Percentiles rank a stretch among this genome's conserved stretches.
Conservation (phyloP, 148 eudicot species). For the Rhododendron simsii region DNA sequence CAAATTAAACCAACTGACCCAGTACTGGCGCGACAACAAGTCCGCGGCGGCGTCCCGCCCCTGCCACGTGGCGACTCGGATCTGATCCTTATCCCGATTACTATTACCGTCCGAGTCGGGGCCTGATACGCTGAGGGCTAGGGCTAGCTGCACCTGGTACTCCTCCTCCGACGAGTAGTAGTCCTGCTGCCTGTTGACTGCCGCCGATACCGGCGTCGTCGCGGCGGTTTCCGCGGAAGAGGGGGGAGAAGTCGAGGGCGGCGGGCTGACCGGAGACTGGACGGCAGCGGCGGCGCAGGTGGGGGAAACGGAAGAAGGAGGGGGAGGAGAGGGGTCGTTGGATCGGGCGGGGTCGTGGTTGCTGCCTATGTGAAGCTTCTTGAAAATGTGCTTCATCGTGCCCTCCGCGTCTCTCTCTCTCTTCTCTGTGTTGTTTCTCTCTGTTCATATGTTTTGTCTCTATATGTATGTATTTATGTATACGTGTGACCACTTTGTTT, state of each 20-base stretch:
- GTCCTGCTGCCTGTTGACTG: slow-evolving; percentile 28
- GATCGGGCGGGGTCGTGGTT: slow-evolving; percentile 43
- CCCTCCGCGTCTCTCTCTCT: background rate
- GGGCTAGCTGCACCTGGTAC: slow-evolving; percentile 88
- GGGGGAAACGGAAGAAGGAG: slow-evolving; percentile 8
- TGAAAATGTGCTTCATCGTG: slow-evolving; percentile 55
- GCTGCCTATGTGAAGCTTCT: slow-evolving; percentile 46
- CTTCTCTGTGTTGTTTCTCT: background rate
- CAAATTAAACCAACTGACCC: slow-evolving; percentile 53
- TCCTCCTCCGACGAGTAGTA: slow-evolving; percentile 88
- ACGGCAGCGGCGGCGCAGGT: slow-evolving; percentile 8
- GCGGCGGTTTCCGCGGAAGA: background rate
- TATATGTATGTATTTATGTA: background rate
- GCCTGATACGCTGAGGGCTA: slow-evolving; percentile 86
- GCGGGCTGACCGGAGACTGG: slow-evolving; percentile 4
- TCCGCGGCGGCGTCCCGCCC: slow-evolving; percentile 51
- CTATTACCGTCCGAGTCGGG: slow-evolving; percentile 26
- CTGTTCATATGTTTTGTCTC: background rate
- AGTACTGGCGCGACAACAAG: slow-evolving; percentile 64
- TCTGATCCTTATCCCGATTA: slow-evolving; percentile 43
- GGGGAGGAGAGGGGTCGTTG: slow-evolving; percentile 16
- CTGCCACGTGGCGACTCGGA: slow-evolving; percentile 44
- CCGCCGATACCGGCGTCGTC: slow-evolving; percentile 1
- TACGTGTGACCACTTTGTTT: background rate
- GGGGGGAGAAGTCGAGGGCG: slow-evolving; percentile 11